Conservation (phyloP, 768 basidiomycete species). For the Hericium erinaceus region DNA sequence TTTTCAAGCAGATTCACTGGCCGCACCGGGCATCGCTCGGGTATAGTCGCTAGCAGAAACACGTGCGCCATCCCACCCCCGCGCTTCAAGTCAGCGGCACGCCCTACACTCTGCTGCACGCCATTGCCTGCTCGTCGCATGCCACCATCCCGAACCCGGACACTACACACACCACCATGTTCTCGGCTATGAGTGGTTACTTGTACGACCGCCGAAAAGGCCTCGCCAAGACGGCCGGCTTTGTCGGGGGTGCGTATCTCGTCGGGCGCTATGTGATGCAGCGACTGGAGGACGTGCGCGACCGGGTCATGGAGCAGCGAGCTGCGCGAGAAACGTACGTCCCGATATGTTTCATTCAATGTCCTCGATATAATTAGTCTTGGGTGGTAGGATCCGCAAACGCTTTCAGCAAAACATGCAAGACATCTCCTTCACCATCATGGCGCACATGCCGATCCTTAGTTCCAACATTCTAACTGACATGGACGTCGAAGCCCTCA, state of each 20-base stretch:
- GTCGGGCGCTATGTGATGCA: conserved; percentile 50
- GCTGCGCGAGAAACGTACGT: conserved; percentile 65
- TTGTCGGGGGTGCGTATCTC: conserved; percentile 55
- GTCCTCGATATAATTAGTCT: neutral
- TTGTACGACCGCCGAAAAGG: conserved; percentile 38
- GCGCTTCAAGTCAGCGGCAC: too few relatives aligned
- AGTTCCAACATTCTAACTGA: conserved; percentile 53
- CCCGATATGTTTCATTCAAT: neutral
- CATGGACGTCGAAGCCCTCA: conserved; percentile 72
- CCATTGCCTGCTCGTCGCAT: too few relatives aligned
- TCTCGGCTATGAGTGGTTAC: conserved; percentile 35
- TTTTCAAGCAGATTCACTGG: too few relatives aligned
- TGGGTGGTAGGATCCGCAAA: conserved; percentile 44
- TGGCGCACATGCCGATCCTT: conserved; percentile 61
- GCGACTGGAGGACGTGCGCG: conserved; percentile 58
- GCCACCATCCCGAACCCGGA: too few relatives aligned
- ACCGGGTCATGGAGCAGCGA: conserved; percentile 48
- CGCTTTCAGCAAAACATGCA: conserved; percentile 73
- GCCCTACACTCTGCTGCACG: too few relatives aligned
- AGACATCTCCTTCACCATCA: conserved; percentile 66
- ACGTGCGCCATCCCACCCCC: too few relatives aligned
- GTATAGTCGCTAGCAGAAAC: too few relatives aligned
- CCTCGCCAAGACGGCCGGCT: conserved; percentile 38
- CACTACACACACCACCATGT: conserved; percentile 24
- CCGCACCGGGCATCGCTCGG: too few relatives aligned